Percentiles rank a stretch among this genome's conserved stretches.
phyloP scores from a whole-genome alignment of 148 eudicot genomes.

The Amaranthus hypochondriacus region DNA sequence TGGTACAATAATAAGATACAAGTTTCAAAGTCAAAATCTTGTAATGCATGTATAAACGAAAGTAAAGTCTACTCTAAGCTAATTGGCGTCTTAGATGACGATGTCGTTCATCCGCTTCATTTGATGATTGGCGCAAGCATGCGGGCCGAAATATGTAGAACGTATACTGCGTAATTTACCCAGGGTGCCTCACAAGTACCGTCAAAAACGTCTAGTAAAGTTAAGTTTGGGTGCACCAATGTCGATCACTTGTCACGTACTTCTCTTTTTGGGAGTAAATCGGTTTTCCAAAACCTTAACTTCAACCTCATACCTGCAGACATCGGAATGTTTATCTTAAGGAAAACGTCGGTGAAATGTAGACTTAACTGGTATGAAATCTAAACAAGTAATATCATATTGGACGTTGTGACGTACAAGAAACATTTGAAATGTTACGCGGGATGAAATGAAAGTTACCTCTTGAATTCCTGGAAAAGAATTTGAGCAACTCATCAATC shows the following conservation, averaged over 20 bases:
- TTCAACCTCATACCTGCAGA: slow-evolving; percentile 52
- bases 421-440: not conserved
- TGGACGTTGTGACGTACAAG: too few species aligned
- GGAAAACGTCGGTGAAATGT: too few species aligned
- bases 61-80: not conserved
- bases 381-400: too few species aligned
- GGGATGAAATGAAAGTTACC: slow-evolving; percentile 35
- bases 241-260: slow-evolving; percentile 50
- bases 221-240: not conserved
- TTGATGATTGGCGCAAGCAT: not conserved
- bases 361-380: too few species aligned
- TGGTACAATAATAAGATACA: slow-evolving; percentile 6
- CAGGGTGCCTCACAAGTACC: not conserved
- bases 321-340: not conserved
- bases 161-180: not conserved
- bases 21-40: not conserved
- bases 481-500: slow-evolving; percentile 90
- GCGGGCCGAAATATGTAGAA: not conserved
- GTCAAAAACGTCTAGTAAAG: not conserved
- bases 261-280: slow-evolving; percentile 77
- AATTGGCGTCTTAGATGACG: not conserved
- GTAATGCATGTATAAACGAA: not conserved
- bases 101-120: not conserved
- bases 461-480: slow-evolving; percentile 64
- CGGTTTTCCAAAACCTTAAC: slow-evolving; percentile 64